phyloP scores from a whole-genome alignment of 176 grass and related monocot species.

The Triticum urartu region DNA sequence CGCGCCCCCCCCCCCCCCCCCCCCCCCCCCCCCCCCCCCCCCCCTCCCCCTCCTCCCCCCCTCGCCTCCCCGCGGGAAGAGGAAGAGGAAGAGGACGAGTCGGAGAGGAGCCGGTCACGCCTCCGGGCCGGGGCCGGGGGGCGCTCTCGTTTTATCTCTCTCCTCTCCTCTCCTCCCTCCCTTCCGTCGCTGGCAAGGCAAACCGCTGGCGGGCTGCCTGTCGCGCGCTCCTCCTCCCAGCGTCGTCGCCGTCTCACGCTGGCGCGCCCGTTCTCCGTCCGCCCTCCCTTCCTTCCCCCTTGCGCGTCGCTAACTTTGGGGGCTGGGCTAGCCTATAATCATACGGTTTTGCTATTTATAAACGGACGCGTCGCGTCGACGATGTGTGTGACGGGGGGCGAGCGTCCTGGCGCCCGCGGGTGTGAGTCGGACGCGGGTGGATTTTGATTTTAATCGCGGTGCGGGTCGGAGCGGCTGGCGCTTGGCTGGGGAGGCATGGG shows the following conservation, averaged over 20 bases:
- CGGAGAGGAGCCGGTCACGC: neutral
- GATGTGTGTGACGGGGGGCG: neutral
- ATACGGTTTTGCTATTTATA: slow-evolving; percentile 26
- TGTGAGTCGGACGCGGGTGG: neutral
- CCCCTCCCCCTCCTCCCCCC: slow-evolving; percentile 3
- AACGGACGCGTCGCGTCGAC: neutral
- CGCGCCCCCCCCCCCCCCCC: neutral
- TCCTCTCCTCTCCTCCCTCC: neutral
- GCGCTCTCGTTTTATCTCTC: neutral
- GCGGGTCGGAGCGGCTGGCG: neutral
- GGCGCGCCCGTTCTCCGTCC: neutral
- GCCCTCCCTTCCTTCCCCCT: too few relatives aligned
- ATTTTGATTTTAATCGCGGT: too few relatives aligned
- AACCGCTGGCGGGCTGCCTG: neutral
- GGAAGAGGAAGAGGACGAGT: slow-evolving; percentile 19
- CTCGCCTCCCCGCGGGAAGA: slow-evolving; percentile 13
- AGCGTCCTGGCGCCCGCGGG: neutral
- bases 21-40: neutral
- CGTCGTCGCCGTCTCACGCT: neutral
- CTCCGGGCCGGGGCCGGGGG: neutral
- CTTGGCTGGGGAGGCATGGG: neutral
- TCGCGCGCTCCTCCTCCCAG: neutral
- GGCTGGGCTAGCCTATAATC: neutral
- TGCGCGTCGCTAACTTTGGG: neutral
- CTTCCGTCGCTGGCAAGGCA: neutral